Evolutionary conservation across 2,329 filamentous ascomycete species (phyloP).

Genomic region (Alternaria gansuensis): DNA sequence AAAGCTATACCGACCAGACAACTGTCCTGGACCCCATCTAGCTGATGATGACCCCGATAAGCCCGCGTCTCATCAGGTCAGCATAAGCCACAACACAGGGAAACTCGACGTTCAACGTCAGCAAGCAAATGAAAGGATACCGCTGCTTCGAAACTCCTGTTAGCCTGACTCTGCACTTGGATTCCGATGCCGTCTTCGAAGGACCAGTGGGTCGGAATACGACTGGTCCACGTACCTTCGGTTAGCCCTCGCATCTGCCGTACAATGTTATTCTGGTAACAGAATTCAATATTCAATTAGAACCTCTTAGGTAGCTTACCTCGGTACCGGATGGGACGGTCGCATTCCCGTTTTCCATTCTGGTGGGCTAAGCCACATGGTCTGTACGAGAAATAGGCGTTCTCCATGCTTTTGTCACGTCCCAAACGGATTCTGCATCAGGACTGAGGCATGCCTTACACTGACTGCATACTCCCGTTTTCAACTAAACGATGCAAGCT

Average conservation of each 20-base stretch:
- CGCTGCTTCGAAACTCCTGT: slow-evolving; percentile 11
- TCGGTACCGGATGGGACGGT: not conserved
- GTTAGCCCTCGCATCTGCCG: slow-evolving; percentile 3
- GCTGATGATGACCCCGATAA: slow-evolving; percentile 20
- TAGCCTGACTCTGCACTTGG: slow-evolving; percentile 14
- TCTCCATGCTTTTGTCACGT: slow-evolving; percentile 13
- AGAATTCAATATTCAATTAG: not conserved
- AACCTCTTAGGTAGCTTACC: not conserved
- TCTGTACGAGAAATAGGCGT: slow-evolving; percentile 2
- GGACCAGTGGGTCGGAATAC: slow-evolving; percentile 9
- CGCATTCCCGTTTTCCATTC: not conserved
- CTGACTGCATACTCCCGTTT: not conserved
- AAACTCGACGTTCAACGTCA: slow-evolving; percentile 12
- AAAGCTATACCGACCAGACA: slow-evolving; percentile 6
- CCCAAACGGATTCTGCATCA: slow-evolving; percentile 3
- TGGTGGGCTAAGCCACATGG: slow-evolving; percentile 10
- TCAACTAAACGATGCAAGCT: slow-evolving; percentile 1
- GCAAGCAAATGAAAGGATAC: slow-evolving; percentile 12
- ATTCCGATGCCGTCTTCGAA: not conserved
- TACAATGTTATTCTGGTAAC: slow-evolving; percentile 16
- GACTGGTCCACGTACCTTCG: slow-evolving; percentile 6
- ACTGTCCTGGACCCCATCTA: slow-evolving; percentile 13
- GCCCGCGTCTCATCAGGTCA: slow-evolving; percentile 9
- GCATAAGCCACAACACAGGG: slow-evolving; percentile 8
- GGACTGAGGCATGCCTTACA: slow-evolving; percentile 11